Base-by-base conservation (phyloP, 2,329 filamentous ascomycete species). In the Dactylonectria estremocensis region DNA sequence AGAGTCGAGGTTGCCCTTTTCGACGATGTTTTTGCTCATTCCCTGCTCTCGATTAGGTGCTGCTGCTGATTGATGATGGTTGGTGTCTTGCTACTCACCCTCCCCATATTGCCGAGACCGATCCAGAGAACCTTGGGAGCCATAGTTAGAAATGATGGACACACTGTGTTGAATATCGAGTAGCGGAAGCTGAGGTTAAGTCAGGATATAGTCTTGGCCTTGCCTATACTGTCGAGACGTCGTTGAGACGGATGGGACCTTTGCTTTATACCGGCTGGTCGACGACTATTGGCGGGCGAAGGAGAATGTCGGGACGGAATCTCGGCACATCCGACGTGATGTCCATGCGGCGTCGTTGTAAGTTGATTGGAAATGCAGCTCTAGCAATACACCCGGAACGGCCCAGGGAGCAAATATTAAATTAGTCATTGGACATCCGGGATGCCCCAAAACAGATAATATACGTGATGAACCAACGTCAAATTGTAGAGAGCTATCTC, bases 91-190 rank as follows among this genome's bases (percentile, higher is more conserved):
- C 46, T 33, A 81, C 88, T 83, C 83, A 92, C 93, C 77, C 91
- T 88, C 72, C 93, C 95, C 90, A 97, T 97, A 80, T 97, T 97
- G 59, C 94, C 94, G 57, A 97, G 87, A 64, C 95, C 94, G 61
- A 97, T 90, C 90, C 91, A 97, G 74, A 94, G 86, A 58, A 96
- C 77, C 80, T 88, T 89, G 64, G 86, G 85, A 49, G 87, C 82
- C 88, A 90, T 90, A 52, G 20, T 72, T 61, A 40, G 9, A 18
- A 53, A 14, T 9, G 45, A 33, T 43, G 40, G 33, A 13, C 9
- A 53, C 20, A 18, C 2, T 35, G 28, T 3, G 20, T 1, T 1
- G 10, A 24, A 7, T 58, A 14, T 14, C 22, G 14, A 9, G 31
- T 4, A 53, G n/a, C 33, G 28, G n/a, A 6, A 50, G 11, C 22